phyloP scores from a whole-genome alignment of 2,329 filamentous ascomycete genomes.

The Basipetospora chlamydospora region DNA sequence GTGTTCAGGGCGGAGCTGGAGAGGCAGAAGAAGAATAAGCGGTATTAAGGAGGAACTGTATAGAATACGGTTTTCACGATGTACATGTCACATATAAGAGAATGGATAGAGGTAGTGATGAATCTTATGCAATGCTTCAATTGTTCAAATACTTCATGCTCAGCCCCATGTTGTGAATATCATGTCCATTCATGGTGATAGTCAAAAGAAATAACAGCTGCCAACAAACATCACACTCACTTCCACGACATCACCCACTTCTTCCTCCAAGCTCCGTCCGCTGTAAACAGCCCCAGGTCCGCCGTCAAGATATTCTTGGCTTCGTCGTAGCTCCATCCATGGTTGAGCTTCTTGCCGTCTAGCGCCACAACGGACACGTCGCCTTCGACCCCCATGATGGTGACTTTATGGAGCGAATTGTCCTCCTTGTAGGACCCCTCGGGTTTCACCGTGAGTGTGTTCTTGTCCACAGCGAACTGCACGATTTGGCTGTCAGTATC shows the following conservation, averaged over 20 bases:
- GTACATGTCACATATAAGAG: no score
- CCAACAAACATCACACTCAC: not conserved
- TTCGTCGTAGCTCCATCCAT: constrained; percentile 30
- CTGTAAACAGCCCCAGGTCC: constrained; percentile 32
- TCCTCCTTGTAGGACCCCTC: constrained; percentile 38
- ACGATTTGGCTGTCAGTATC: not conserved
- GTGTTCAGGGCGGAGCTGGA: constrained; percentile 34
- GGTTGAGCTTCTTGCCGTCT: constrained; percentile 30
- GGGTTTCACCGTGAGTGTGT: constrained; percentile 30
- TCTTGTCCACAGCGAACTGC: constrained; percentile 26
- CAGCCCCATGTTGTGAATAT: no score
- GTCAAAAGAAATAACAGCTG: not conserved
- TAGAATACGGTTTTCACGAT: no score
- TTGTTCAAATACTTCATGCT: no score
- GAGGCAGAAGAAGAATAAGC: constrained; percentile 29
- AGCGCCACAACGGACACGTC: constrained; percentile 31
- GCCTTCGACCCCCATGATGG: constrained; percentile 42
- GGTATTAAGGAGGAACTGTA: no score
- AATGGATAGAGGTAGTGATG: no score
- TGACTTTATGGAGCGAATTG: constrained; percentile 47
- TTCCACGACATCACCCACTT: constrained; percentile 44
- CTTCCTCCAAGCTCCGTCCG: constrained; percentile 38
- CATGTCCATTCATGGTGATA: no score
- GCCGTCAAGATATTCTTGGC: constrained; percentile 34
- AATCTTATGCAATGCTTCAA: no score